Base-by-base conservation (phyloP, 2,329 filamentous ascomycete species). In the Fusarium sp. region DNA sequence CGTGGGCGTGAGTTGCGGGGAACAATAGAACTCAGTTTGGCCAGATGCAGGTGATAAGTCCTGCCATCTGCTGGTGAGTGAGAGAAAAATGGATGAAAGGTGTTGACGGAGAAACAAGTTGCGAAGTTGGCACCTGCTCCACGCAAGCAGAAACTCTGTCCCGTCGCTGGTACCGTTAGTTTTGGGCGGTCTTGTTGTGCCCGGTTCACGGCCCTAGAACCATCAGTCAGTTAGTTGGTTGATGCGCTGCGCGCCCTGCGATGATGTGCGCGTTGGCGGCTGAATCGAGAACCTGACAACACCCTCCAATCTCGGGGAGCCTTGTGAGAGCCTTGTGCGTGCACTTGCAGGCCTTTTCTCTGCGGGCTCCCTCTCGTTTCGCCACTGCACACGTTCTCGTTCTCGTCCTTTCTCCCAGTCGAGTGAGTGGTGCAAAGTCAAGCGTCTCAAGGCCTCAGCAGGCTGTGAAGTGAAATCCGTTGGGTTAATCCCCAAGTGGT, bases 321-420 rank as follows among this genome's bases (percentile, higher is more conserved):
- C 63, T 58, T 50, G 62, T n/a, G 34, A 67, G 66, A 66, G 69
- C 62, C 63, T 67, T 67, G 66, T 66, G 60, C 67, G 66, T 79
- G 75, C 76, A 78, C 76, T 78, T 80, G 78, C 77, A 78, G 69
- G 66, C 76, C 59, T 54, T 62, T 66, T 67, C 62, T 63, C 64
- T 64, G 58, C 57, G 37, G 52, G 61, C 47, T 60, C 66, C 57
- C 62, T 62, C 54, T 20, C 22, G 61, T 62, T 65, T 64, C 31
- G 54, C 63, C 31, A 37, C 63, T 54, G 38, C 35, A 60, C 64
- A 64, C 34, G 50, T 35, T 63, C 40, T 24, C 20, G 13, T 24
- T 45, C 57, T 59, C 64, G 62, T 71, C 57, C 59, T 47, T 64
- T 61, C 47, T 57, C 67, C 56, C 45, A 67, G 56, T 58, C 57